Evolutionary conservation across 176 grass and related monocot species (phyloP), one percentile per base, ranked within the genome.

Genomic region (Ananas comosus): DNA sequence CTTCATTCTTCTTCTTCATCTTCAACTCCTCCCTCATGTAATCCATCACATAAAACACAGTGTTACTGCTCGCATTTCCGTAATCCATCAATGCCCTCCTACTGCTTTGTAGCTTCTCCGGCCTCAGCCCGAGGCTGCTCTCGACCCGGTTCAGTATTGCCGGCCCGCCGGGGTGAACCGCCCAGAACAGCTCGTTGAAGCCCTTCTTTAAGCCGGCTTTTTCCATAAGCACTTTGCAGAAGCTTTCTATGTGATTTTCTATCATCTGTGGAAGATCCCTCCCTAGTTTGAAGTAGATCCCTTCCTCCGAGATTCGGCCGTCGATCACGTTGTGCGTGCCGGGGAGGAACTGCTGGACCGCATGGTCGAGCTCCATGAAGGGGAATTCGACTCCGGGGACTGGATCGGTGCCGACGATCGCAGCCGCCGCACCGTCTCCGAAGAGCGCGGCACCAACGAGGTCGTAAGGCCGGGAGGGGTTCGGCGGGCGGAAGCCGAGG

Each of bases 391-490:
- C 69, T 57, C 76, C 72, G 9, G 70, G 48, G 53, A 87, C 77
- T 51, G 92, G 86, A 19, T 91, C 86, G 21, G 86, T 77, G 22
- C 88, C 88, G 49, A 96, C 21, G 12, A 96, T 86, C 1, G 74
- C 88, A 13, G 92, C 92, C 64, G 88, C 85, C 25, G 92, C 86
- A 21, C 88, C 88, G 54, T 96, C 88, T 53, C 88, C 88, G 68
- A 96, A 96, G 67, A 96, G 80, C 12, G 93, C 88, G 53, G 83
- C 93, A 28, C 86, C 93, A 6, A 96, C 88, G 50, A 96, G 81
- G 77, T 92, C 89, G 56, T 89, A 96, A 42, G 92, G 92, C 1
- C 92, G 88, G 53, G 85, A 70, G 64, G 75, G 53, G 51, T 85
- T 89, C 11, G 92, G 92, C 19, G 92, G 92, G 2, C 92, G 73